A percentile compares a stretch with the other conserved stretches of the same genome.
Evolutionary conservation across 192 early-diverging fungal genomes (phyloP).

Genomic region (Geranomyces variabilis): DNA sequence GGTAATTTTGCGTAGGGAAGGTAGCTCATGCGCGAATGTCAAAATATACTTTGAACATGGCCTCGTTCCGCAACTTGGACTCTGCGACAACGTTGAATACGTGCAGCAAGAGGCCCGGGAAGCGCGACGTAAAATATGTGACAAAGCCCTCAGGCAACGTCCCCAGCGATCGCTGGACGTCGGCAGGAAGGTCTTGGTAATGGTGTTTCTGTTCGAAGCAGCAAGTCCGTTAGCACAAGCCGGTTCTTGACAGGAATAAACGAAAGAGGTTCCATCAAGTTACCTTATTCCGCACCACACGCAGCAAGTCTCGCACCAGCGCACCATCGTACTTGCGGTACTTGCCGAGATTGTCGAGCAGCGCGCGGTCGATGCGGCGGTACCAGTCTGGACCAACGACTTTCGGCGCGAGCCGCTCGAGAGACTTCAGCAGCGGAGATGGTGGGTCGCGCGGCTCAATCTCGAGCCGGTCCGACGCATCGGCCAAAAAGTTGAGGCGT

Average conservation of each 20-base stretch:
- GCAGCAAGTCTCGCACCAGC: constrained; percentile 82
- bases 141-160: constrained; percentile 85
- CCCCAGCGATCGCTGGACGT: constrained; percentile 78
- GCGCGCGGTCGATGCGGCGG: constrained; percentile 67
- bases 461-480: constrained; percentile 94
- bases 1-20: too few relatives aligned
- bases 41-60: constrained; percentile 44
- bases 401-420: constrained; percentile 65
- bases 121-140: constrained; percentile 86
- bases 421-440: constrained; percentile 60
- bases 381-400: constrained; percentile 80
- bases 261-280: too few relatives aligned
- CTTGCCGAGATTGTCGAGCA: constrained; percentile 84
- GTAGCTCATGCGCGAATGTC: background rate
- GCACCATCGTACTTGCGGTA: constrained; percentile 91
- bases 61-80: constrained; percentile 34
- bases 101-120: constrained; percentile 87
- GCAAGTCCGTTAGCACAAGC: too few relatives aligned
- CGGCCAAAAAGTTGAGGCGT: constrained; percentile 88
- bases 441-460: constrained; percentile 78
- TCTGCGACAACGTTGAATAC: constrained; percentile 78
- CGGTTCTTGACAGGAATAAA: constrained; percentile 15
- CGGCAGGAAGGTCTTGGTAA: constrained; percentile 85
- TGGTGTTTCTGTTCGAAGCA: constrained; percentile 88
- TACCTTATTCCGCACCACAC: constrained; percentile 93